Evolutionary conservation across 116 monocot genomes (phyloP), one percentile per base, ranked within the genome.

Genomic region (Posidonia oceanica): DNA sequence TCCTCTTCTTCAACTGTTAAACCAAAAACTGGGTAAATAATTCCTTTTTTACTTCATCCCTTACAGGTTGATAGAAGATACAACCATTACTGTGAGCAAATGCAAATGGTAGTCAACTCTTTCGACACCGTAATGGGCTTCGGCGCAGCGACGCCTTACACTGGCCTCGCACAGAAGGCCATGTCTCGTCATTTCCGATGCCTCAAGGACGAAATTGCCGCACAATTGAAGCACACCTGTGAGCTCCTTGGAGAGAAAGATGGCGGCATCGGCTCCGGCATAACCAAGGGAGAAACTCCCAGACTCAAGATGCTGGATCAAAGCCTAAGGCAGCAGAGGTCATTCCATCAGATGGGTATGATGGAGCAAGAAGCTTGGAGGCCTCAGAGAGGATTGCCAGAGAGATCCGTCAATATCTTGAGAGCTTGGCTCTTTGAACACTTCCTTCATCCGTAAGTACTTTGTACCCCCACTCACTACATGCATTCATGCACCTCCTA

Each of bases 341-440:
- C 97, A 22, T 92, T 98, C 80, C 87, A 92, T 68, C 97, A 98
- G 78, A 92, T 92, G 83, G 92, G 92, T 7, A 85, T 87, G 74
- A 81, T 89, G 86, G 97, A 98, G 64, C 97, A 98, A 67, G 92
- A 89, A 52, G 89, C 92, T 0, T 98, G 97, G 97, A 69, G 97
- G 59, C 97, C 97, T 4, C 97, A 98, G 77, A 83, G 97, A 8
- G 92, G 97, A 4, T 75, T 98, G 37, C 97, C 97, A 0, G 97
- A 98, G 58, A 83, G 97, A 5, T 98, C 97, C 0, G 97, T 98
- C 48, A 85, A 77, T 54, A 75, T 87, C 51, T 64, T 98, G 51
- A 63, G 97, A 41, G 75, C 87, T 15, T 98, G 97, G 97, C 97
- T 98, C 29, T 98, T 98, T 58, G 92, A 98, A 75, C 97, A 98